Base-by-base conservation (phyloP, 257 asterid species). In the Misopates orontium region DNA sequence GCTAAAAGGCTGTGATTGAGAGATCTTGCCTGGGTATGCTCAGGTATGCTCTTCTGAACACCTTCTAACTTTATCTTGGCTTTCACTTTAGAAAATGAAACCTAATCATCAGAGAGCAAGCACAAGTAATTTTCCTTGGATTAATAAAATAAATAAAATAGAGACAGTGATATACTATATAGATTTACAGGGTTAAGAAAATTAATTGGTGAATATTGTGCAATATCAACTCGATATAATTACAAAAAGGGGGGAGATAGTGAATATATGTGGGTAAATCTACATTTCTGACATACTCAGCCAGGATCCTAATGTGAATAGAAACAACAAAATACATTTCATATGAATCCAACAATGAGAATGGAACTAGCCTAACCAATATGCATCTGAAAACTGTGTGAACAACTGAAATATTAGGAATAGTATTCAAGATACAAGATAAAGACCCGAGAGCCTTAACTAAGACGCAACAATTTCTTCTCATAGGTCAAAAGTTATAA, bases 11-110 rank as follows among this genome's bases (percentile, higher is more conserved):
- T 48, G 66, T 61, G 19, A 44, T 65, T 19, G 25, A 75, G 60
- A 70, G 66, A 56, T 69, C 83, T 76, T 83, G 77, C 99, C 99
- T 93, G 99, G 57, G 95, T 78, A 73, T 83, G 95, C 64, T 82
- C 86, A 8, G 95, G 95, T 72, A 86, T 74, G 77, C 72, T 86
- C 79, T 84, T 93, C 73, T 47, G 74, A 21, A 77, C 73, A 67
- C 77, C 62, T 64, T 83, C 95, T 57, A 87, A 28, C 74, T 85
- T 85, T 79, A 93, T 71, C 66, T 79, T 88, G 64, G 90, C 97
- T 82, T 60, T 84, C 63, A 90, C 99, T 71, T 83, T 93, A 18
- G 96, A 74, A 68, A 90, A 84, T 62, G 96, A 75, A 53, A 90
- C 78, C 99, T 93, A 72, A 62, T 73, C 41, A 77, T 45, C 51